Conservation (phyloP, 2,329 filamentous ascomycete species). For the Venturia nashicola region DNA sequence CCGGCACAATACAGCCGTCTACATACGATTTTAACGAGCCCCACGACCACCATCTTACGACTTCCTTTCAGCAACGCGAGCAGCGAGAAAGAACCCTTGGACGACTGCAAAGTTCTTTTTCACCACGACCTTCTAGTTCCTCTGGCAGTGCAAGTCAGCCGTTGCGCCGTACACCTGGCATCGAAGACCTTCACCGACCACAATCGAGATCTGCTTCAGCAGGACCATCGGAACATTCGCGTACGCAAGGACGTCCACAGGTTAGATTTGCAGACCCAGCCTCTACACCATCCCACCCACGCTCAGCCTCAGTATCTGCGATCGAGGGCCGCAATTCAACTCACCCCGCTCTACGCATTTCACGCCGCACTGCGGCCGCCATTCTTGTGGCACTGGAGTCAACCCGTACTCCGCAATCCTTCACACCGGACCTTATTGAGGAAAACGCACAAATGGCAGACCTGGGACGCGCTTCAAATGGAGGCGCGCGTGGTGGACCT, state of each 20-base stretch:
- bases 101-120: slow-evolving; percentile 22
- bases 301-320: slow-evolving; percentile 20
- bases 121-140: slow-evolving; percentile 38
- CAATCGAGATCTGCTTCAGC: slow-evolving; percentile 32
- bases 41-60: slow-evolving; percentile 23
- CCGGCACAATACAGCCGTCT: slow-evolving; percentile 6
- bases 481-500: slow-evolving; percentile 41
- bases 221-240: slow-evolving; percentile 23
- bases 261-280: slow-evolving; percentile 23
- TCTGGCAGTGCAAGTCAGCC: slow-evolving; percentile 37
- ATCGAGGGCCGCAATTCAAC: slow-evolving; percentile 22
- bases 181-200: slow-evolving; percentile 31
- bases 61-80: slow-evolving; percentile 30
- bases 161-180: slow-evolving; percentile 41
- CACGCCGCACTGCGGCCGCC: slow-evolving; percentile 72
- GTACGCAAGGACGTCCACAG: slow-evolving; percentile 16
- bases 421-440: slow-evolving; percentile 75
- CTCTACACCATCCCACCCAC: slow-evolving; percentile 21
- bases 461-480: slow-evolving; percentile 42
- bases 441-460: slow-evolving; percentile 91
- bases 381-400: slow-evolving; percentile 89
- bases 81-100: slow-evolving; percentile 24
- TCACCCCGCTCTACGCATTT: slow-evolving; percentile 56
- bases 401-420: slow-evolving; percentile 66
- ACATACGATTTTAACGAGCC: slow-evolving; percentile 22